Evolutionary conservation across 176 grass and related monocot species (phyloP), one percentile per base, ranked within the genome.

Genomic region (Oryza nivara): DNA sequence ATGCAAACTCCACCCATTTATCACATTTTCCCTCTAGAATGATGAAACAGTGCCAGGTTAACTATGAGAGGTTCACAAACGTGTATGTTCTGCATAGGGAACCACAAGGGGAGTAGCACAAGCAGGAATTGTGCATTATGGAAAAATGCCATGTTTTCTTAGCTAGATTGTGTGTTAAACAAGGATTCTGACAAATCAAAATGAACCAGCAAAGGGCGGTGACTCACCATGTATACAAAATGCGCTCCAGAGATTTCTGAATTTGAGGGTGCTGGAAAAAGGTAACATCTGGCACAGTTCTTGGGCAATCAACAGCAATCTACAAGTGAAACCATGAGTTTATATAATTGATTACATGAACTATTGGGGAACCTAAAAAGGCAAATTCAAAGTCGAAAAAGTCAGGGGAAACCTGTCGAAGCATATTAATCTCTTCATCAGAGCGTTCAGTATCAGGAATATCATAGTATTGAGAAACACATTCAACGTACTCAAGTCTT

Each of bases 371-470:
- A 60, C 4, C 34, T 6, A 72, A 77, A 11, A 5, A 41, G 17
- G n/a, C 4, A 9, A 76, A 75, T 82, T 72, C 26, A 77, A 67
- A 20, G 14, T 17, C 1, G 38, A 78, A 76, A 86, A 35, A 5
- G 5, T 72, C 66, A 63, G 58, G 58, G 58, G 58, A 11, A 63
- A 99, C 96, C 93, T 96, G 93, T 61, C 93, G 91, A 89, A 99
- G 93, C 96, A 96, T 99, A 70, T 88, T 99, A n/a, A 99, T 96
- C 82, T 99, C 97, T 92, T 99, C 97, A 89, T 99, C 97, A 3
- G 93, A 94, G 58, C 97, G 91, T 44, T 99, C 93, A 16, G 70
- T 83, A 80, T 99, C 97, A 0, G 90, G 86, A 91, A 99, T 90
- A 76, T 99, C 93, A 34, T 99, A 92, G 68, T 92, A 99, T 64